phyloP scores from a whole-genome alignment of 441 rosid species.

The Syzygium malaccense region DNA sequence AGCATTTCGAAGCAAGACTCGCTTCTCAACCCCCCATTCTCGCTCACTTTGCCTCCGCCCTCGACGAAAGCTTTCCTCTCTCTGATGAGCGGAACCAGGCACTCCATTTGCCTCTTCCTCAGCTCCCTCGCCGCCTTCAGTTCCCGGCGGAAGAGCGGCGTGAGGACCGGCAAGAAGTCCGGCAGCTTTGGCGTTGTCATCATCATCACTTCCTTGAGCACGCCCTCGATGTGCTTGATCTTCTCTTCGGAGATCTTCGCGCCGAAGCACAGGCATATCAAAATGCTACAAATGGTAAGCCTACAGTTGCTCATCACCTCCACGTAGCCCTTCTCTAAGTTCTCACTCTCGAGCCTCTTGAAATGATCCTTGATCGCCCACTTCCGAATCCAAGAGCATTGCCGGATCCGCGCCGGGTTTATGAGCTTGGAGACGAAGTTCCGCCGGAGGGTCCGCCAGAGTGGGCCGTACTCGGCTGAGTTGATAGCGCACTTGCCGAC shows the following conservation, averaged over 20 bases:
- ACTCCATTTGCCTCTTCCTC: slow-evolving; percentile 66
- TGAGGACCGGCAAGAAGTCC: slow-evolving; percentile 67
- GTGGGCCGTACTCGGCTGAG: slow-evolving; percentile 76
- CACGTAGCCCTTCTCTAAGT: slow-evolving; percentile 40
- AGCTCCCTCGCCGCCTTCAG: slow-evolving; percentile 49
- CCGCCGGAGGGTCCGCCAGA: slow-evolving; percentile 67
- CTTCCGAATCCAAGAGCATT: slow-evolving; percentile 74
- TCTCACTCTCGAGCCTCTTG: slow-evolving; percentile 44
- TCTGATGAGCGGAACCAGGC: slow-evolving; percentile 62
- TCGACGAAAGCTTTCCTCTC: slow-evolving; percentile 52
- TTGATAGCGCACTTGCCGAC: slow-evolving; percentile 84
- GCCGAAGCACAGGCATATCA: slow-evolving; percentile 85
- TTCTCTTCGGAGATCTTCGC: slow-evolving; percentile 62
- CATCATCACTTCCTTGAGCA: slow-evolving; percentile 74
- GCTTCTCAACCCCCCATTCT: not conserved
- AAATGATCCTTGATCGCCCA: slow-evolving; percentile 72
- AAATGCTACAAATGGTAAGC: slow-evolving; percentile 59
- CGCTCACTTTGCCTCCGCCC: slow-evolving; percentile 7
- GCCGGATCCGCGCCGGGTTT: slow-evolving; percentile 57
- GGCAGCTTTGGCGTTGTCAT: slow-evolving; percentile 66
- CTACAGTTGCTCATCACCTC: slow-evolving; percentile 77
- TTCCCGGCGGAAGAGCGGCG: slow-evolving; percentile 55
- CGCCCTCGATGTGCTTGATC: slow-evolving; percentile 52
- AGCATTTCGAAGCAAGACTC: slow-evolving; percentile 49
- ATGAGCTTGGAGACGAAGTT: slow-evolving; percentile 73